Evolutionary conservation across 75 land plant species (phyloP).

Genomic region (Cupressus sempervirens): DNA sequence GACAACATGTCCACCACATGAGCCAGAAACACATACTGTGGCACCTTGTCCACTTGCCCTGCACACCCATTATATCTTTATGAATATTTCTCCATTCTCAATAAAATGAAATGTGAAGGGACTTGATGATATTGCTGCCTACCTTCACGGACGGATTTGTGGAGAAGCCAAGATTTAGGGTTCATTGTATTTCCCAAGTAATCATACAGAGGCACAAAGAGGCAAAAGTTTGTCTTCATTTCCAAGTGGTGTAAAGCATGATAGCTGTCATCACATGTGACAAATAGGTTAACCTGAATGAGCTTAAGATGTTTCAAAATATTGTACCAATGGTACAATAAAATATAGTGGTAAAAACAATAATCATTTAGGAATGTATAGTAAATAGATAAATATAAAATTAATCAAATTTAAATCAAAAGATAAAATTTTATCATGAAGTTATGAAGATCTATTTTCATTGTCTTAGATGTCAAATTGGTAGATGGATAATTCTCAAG

Average conservation of each 20-base stretch:
- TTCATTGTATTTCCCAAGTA: constrained; percentile 63
- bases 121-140: constrained; percentile 15
- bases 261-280: constrained; percentile 43
- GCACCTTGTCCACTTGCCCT: constrained; percentile 52
- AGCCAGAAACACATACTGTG: constrained; percentile 80
- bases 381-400: too few species aligned
- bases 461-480: too few species aligned
- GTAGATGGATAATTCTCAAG: too few species aligned
- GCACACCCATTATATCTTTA: constrained; percentile 12
- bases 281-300: neutral
- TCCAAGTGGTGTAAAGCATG: constrained; percentile 78
- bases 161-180: constrained; percentile 53
- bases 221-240: constrained; percentile 72
- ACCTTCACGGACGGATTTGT: constrained; percentile 44
- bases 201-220: constrained; percentile 91
- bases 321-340: neutral
- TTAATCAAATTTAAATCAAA: too few species aligned
- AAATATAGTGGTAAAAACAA: too few species aligned
- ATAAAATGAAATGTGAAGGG: neutral
- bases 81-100: neutral
- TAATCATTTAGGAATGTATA: too few species aligned
- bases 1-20: constrained; percentile 70
- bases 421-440: too few species aligned
- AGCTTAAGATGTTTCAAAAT: neutral
- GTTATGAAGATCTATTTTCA: too few species aligned